Evolutionary conservation across 192 early-diverging fungal species (phyloP), one percentile per base, ranked within the genome.

Genomic region (Coemansia javaensis): DNA sequence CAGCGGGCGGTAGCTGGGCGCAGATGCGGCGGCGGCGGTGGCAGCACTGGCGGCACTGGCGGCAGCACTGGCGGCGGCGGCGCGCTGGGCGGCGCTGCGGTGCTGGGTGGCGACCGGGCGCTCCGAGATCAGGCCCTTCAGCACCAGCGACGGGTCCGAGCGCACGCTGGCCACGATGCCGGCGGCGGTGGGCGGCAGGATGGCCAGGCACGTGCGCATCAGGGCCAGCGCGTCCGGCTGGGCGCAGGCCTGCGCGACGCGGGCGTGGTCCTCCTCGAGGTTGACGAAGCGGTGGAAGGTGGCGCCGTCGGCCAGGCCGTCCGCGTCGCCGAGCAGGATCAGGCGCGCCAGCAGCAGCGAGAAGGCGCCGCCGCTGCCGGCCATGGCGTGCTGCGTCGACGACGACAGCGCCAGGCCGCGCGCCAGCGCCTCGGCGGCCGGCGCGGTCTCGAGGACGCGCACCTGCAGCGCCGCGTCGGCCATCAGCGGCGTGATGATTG

Each of bases 231-330:
- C 76, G 9, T 71, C 49, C 5, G 75, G 24, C 23, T 79, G 74
- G 5, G 20, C 52, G 47, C 77, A 80, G 0, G 32, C 53, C 0
- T 61, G 32, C 0, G 70, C 34, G 14, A 93, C 77, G 3, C 68
- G 51, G 7, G 53, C 60, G 47, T 81, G 88, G 58, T 93, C 91
- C 43, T 89, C 85, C 53, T 84, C 77, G 10, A 93, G 75, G 46
- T 93, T 95, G 25, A 93, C 74, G 32, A 95, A 81, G 44, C 87
- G 77, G 25, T 85, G 84, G 20, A 83, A 78, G 16, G 64, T 69
- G 0, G 21, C 13, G 13, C 50, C 58, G n/a, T 48, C 80, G 68
- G 12, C 58, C 0, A 74, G 39, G 0, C 70, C 70, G 24, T 53
- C 79, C 72, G 11, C 49, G 53, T 11, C 41, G 46, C 49, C 77